Evolutionary conservation across 1,139 yeast species (phyloP), one percentile per base, ranked within the genome.

Genomic region (Yamadazyma pseudoaaseri): DNA sequence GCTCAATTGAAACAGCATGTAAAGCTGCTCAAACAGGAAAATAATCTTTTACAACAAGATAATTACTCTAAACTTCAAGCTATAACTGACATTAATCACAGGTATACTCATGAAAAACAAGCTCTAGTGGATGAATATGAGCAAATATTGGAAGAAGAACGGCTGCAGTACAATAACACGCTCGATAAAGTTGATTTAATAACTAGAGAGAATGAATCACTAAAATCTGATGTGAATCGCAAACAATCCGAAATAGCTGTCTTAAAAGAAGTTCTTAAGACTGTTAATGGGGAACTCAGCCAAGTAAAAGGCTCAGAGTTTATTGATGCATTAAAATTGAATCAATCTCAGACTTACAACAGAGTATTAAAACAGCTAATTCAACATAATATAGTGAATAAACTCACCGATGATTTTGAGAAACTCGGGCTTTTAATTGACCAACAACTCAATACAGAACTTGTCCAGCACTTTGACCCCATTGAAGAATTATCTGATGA

Each of bases 371-470:
- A 38, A 24, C 18, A 26, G 26, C 27, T 40, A n/a, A 24, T 40
- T 12, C 44, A 40, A 21, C 6, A 22, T 9, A 26, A 25, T 20
- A 25, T 40, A 11, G 26, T 40, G 11, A 40, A 40, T 23, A 31
- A 32, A n/a, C 34, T 40, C 24, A 34, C 35, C 2, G 44, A 40
- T 11, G 36, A 32, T 15, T 35, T 36, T 27, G 44, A 40, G 7
- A 21, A 34, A 13, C 30, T 40, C 6, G 44, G 44, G 5, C 5
- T 33, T 3, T 13, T 40, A 7, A 26, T 40, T 5, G 39, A 35
- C n/a, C 30, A 27, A 13, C 30, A 29, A 17, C 10, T 21, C 21
- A 30, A 23, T 12, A 17, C 27, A 14, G 5, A 24, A 15, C 25
- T 28, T 3, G 24, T 28, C 10, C 30, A 28, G 16, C 18, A 28